Percentiles rank a stretch among this genome's conserved stretches.
phyloP scores from a whole-genome alignment of 805 yeast genomes.

The Candida boidinii region DNA sequence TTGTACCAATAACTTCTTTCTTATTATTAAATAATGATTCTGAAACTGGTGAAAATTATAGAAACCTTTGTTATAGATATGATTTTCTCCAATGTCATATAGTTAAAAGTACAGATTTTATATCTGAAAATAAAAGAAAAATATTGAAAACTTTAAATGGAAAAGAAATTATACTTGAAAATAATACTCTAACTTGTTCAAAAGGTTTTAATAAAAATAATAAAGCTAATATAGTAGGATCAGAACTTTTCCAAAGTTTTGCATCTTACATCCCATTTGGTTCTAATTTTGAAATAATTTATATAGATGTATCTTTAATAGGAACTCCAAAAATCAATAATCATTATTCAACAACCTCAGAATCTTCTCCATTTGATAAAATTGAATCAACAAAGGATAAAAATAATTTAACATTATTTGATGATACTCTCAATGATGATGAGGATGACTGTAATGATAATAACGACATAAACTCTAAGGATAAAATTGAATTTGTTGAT shows the following conservation, averaged over 20 bases:
- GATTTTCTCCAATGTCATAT: conserved; percentile 62
- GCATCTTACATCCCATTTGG: conserved; percentile 54
- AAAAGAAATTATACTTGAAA: conserved; percentile 46
- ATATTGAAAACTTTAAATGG: conserved; percentile 46
- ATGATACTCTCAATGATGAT: neutral
- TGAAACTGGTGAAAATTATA: conserved; percentile 29
- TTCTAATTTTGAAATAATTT: conserved; percentile 44
- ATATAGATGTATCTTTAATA: conserved; percentile 46
- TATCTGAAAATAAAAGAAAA: conserved; percentile 18
- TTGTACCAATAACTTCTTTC: conserved; percentile 54
- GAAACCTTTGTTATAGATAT: conserved; percentile 46
- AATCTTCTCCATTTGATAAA: neutral
- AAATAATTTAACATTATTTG: too few relatives aligned
- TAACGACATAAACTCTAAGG: neutral
- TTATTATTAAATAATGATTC: conserved; percentile 32
- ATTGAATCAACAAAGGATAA: neutral
- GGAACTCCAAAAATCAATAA: conserved; percentile 31
- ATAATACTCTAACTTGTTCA: conserved; percentile 45
- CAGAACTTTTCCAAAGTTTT: conserved; percentile 44
- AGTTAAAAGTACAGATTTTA: conserved; percentile 27
- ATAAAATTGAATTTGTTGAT: conserved; percentile 25
- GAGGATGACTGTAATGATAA: neutral
- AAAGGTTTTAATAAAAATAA: conserved; percentile 47
- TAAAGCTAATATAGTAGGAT: conserved; percentile 32
- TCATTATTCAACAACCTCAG: conserved; percentile 5